A percentile compares a stretch with the other conserved stretches of the same genome.
phyloP scores from a whole-genome alignment of 192 early-diverging fungal species.

The Lobulomyces angularis region DNA sequence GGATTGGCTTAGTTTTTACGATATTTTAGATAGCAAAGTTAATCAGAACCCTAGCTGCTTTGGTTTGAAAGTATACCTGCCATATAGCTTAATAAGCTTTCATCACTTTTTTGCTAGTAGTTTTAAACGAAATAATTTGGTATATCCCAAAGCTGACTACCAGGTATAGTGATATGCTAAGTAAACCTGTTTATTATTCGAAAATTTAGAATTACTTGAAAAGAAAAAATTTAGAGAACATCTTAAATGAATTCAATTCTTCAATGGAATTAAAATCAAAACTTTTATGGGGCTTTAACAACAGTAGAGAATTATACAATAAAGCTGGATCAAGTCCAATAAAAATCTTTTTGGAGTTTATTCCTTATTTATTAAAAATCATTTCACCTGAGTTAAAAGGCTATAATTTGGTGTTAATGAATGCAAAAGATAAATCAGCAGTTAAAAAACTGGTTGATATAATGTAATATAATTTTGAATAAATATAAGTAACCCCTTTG shows the following conservation, averaged over 20 bases:
- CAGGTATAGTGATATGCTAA: background rate
- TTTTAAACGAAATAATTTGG: too few species aligned
- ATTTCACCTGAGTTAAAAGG: constrained; percentile 59
- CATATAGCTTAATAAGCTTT: too few species aligned
- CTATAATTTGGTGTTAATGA: constrained; percentile 32
- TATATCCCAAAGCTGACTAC: background rate
- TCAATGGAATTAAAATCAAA: constrained; percentile 37
- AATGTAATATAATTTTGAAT: too few species aligned
- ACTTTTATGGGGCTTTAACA: constrained; percentile 34
- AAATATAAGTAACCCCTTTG: too few species aligned
- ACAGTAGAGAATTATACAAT: constrained; percentile 28
- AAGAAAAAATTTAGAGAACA: background rate
- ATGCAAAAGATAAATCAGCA: constrained; percentile 42
- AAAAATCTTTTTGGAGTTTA: constrained; percentile 40
- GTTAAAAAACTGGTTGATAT: constrained; percentile 47
- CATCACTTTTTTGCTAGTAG: too few species aligned
- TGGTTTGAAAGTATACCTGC: too few species aligned
- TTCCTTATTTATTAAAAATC: constrained; percentile 59
- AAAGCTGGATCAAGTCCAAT: constrained; percentile 29
- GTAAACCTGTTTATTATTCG: constrained; percentile 5
- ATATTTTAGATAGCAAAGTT: too few species aligned
- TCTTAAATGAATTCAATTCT: constrained; percentile 11
- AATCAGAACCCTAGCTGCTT: too few species aligned
- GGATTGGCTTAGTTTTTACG: too few species aligned
- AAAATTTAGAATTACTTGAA: too few species aligned